A percentile compares a stretch with the other conserved stretches of the same genome.
Evolutionary conservation across 345 rosid genomes (phyloP).

Genomic region (Murraya paniculata): DNA sequence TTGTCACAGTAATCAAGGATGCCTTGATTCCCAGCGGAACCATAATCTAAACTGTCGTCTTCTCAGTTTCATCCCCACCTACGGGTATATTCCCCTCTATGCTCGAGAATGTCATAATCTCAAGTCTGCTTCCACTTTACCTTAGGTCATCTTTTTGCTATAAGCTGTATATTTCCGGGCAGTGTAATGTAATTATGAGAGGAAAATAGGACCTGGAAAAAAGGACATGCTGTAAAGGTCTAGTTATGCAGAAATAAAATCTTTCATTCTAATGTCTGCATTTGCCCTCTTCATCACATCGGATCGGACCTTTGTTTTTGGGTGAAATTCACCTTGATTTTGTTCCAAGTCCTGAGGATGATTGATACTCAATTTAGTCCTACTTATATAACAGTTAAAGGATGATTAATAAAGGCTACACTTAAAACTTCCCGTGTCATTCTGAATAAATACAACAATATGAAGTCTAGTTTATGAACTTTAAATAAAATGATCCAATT

Average conservation of each 20-base stretch:
- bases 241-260: slow-evolving; percentile 20
- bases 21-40: slow-evolving; percentile 96
- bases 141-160: slow-evolving; percentile 1
- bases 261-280: background rate
- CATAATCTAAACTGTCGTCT: slow-evolving; percentile 37
- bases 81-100: background rate
- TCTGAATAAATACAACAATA: no score
- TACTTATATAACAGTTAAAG: no score
- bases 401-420: no score
- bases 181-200: slow-evolving; percentile 13
- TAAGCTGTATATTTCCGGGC: slow-evolving; percentile 20
- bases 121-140: slow-evolving; percentile 4
- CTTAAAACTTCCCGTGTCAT: no score
- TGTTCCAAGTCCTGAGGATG: background rate
- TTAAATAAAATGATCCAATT: no score
- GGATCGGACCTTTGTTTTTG: background rate
- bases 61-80: background rate
- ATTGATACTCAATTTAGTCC: no score
- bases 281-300: background rate
- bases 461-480: no score
- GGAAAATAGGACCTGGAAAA: slow-evolving; percentile 7
- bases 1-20: slow-evolving; percentile 90
- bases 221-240: slow-evolving; percentile 9
- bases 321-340: background rate
- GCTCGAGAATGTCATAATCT: background rate